Base-by-base conservation (phyloP, 1,139 yeast species). In the Zygosaccharomyces sapae region DNA sequence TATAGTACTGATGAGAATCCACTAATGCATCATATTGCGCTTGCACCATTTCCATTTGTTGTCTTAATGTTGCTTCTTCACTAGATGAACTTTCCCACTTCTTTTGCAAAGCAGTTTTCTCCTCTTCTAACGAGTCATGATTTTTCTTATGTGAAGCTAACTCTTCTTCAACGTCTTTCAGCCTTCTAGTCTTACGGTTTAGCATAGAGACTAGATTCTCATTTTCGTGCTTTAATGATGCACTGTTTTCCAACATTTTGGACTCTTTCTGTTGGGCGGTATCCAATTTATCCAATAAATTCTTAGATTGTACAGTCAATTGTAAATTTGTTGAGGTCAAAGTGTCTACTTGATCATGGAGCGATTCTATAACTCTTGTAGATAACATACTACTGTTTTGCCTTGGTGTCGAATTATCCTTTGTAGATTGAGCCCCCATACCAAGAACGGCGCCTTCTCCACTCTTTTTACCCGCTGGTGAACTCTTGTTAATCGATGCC, bases 171-270 rank as follows among this genome's bases (percentile, higher is more conserved):
- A 82, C 65, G 58, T 83, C 89, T 35, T 71, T 58, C 38, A 83
- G 75, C 50, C 86, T 69, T 50, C 88, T 71, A 58, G 82, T 83
- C 59, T 83, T 82, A 50, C 89, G 69, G 54, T 75, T 80, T 54
- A 83, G 67, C 53, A 82, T 65, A 0, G 86, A 81, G 55, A 75
- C 78, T 38, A 82, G 71, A 70, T 82, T 81, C 57, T 83, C 86
- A 56, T 80, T 80, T 57, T 83, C 87, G 60, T 82, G 87, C 62
- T 81, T 83, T 29, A 83, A 72, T 56, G 82, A 83, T 35, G 86
- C 82, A 54, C 81, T 67, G 60, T 80, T 86, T 58, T 84, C 90
- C 38, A 80, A 74, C 50, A 79, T 71, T 49, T 77, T 76, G 40
- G 81, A 83, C 52, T 82, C 79, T 58, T 79, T 75, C 48, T 73